Evolutionary conservation across 768 basidiomycete species (phyloP), one percentile per base, ranked within the genome.

Genomic region (Auriculariales sp.): DNA sequence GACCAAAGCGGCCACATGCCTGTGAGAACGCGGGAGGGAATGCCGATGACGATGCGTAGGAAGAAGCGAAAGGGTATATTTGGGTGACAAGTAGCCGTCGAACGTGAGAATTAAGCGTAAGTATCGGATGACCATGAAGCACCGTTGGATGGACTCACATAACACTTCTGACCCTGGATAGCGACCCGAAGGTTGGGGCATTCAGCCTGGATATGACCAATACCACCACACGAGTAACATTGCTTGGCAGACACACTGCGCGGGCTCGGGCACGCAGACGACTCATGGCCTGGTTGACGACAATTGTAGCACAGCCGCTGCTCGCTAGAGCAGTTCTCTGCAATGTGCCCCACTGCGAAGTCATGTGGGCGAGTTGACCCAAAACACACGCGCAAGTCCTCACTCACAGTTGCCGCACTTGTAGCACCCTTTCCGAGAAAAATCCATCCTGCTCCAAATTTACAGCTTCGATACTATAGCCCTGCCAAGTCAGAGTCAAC

Each of bases 231-330:
- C 32, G 83, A 83, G 64, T 92, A 94, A 63, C 91, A 94, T 65
- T 93, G 88, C 66, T 90, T 92, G 28, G 83, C 78, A 46, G 84
- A 75, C 39, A 82, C 83, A 33, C 79, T 82, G 54, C 87, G 77
- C 32, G 90, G 89, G 56, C 79, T 78, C 33, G 88, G 83, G 63
- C 91, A 93, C 49, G 83, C 79, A 49, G 85, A 81, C 17, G 85
- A 89, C 65, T 93, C 90, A 58, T 93, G 91, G 33, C 91, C 91
- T n/a, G 89, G 84, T 62, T 91, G 85, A 56, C 87, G 81, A 64
- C 91, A 94, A 63, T 93, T 94, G 69, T 91, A 94, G 68, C 91
- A 94, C 52, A 94, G 76, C 58, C 88, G 79, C 63, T 86, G 79
- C 59, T 85, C 84, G 55, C 86, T 87, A 42, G 87, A 75, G 63